Conservation (phyloP, 176 grass and related monocot species). For the Thinopyrum elongatum region DNA sequence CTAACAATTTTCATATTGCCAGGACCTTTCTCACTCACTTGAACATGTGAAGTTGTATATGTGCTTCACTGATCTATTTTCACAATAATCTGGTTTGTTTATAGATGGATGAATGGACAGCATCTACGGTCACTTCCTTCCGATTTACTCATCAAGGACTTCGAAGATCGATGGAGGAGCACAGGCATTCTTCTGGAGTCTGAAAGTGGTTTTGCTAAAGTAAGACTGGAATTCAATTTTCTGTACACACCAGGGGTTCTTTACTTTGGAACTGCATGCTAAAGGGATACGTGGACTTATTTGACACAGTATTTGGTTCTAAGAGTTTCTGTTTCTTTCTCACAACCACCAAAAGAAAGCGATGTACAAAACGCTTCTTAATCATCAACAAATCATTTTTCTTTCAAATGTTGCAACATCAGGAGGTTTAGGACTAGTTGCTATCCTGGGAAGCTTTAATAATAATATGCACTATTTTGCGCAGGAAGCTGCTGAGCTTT, state of each 20-base stretch:
- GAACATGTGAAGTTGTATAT: neutral
- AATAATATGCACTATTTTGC: neutral
- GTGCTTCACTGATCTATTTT: neutral
- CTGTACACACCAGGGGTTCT: neutral
- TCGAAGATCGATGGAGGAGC: slow-evolving; percentile 79
- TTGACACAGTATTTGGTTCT: neutral
- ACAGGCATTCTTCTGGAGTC: slow-evolving; percentile 74
- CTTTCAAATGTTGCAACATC: neutral
- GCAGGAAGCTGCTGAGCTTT: slow-evolving; percentile 83
- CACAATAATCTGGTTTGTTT: slow-evolving; percentile 11
- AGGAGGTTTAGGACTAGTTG: neutral
- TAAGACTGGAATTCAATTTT: slow-evolving; percentile 14
- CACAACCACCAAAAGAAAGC: neutral
- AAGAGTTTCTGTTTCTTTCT: slow-evolving; percentile 2
- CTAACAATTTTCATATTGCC: neutral
- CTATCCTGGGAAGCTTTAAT: neutral
- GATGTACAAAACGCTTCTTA: neutral
- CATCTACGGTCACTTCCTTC: slow-evolving; percentile 78
- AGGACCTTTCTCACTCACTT: neutral
- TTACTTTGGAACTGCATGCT: neutral
- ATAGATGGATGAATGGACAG: slow-evolving; percentile 96
- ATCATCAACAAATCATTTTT: neutral
- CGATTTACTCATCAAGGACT: slow-evolving; percentile 65
- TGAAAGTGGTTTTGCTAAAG: slow-evolving; percentile 73
- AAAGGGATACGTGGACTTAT: neutral